Percentiles rank a stretch among this genome's conserved stretches.
Evolutionary conservation across 345 rosid genomes (phyloP).

Genomic region (Pseudoturritis turrita): DNA sequence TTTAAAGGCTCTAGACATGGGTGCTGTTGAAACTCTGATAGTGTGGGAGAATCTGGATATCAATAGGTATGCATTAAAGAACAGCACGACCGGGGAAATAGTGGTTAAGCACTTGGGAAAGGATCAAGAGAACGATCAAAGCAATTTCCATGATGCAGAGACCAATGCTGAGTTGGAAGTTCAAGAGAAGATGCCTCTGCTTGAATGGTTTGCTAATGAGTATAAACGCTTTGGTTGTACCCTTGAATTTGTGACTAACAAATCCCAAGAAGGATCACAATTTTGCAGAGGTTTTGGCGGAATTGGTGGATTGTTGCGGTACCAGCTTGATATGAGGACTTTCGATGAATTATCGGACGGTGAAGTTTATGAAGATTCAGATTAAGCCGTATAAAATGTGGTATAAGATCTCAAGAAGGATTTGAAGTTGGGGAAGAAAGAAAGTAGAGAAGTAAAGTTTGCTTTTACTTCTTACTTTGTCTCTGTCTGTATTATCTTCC

Average conservation of each 20-base stretch:
- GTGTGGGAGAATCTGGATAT: constrained; percentile 91
- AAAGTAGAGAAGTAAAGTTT: background rate
- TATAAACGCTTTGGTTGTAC: constrained; percentile 82
- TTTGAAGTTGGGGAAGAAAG: constrained; percentile 1
- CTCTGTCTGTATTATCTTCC: background rate
- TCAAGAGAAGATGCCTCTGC: constrained; percentile 66
- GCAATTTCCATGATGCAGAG: constrained; percentile 59
- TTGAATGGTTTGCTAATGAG: constrained; percentile 93
- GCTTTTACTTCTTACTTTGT: background rate
- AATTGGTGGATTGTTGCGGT: constrained; percentile 84
- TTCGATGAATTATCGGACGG: constrained; percentile 71
- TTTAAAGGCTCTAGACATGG: constrained; percentile 75
- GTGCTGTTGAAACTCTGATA: constrained; percentile 83
- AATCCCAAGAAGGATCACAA: constrained; percentile 92
- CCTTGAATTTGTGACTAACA: constrained; percentile 80
- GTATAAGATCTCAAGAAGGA: background rate
- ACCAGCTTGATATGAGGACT: constrained; percentile 81
- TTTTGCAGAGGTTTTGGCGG: constrained; percentile 93
- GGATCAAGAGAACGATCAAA: constrained; percentile 70
- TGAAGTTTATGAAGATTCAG: constrained; percentile 69
- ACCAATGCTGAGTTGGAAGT: constrained; percentile 64
- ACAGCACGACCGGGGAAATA: constrained; percentile 54
- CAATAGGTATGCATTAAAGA: constrained; percentile 57
- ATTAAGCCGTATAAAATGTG: constrained; percentile 33
- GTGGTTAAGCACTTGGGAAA: constrained; percentile 64